Evolutionary conservation across 2,329 filamentous ascomycete species (phyloP), one percentile per base, ranked within the genome.

Genomic region (Didymella glomerata): DNA sequence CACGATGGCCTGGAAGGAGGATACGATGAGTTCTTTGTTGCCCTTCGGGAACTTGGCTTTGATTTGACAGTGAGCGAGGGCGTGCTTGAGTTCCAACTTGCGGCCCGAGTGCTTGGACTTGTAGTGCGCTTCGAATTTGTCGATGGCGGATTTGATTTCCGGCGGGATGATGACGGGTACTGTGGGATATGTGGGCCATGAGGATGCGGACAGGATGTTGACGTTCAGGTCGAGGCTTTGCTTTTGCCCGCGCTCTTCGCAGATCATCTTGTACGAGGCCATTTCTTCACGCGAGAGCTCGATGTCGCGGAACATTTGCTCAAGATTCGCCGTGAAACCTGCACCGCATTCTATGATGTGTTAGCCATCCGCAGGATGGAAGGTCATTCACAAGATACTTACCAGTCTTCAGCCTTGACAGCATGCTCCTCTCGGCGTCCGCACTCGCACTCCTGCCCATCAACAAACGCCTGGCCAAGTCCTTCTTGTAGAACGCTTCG

Each of bases 221-320:
- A 98, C 95, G 61, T 87, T 87, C 16, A 98, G 83, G 74, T 95
- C 91, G 41, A 97, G 76, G 1, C 79, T 61, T 6, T 83, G 76
- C 57, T 83, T 86, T 54, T 84, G 84, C 50, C 84, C 83, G 16
- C 85, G 83, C 79, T 85, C 84, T 62, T 86, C 83, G 46, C 85
- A 80, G 77, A 93, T 76, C 78, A 84, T 81, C 76, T 90, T 95
- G 80, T 96, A 99, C 0, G 90, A 87, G n/a, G 85, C 80, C 90
- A 98, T 96, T 74, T 98, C 94, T 69, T 98, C 95, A 61, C 90
- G 90, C 13, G 91, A 91, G 20, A 97, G 84, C 73, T 97, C 93
- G 77, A 98, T 92, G 72, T 99, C 95, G 77, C 96, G 97, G 82
- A 99, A 99, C 95, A 99, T 99, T 63, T 94, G 92, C 78, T 99